A percentile compares a stretch with the other conserved stretches of the same genome.
Conservation (phyloP, 2,329 filamentous ascomycete species). For the Aureobasidium sp. region DNA sequence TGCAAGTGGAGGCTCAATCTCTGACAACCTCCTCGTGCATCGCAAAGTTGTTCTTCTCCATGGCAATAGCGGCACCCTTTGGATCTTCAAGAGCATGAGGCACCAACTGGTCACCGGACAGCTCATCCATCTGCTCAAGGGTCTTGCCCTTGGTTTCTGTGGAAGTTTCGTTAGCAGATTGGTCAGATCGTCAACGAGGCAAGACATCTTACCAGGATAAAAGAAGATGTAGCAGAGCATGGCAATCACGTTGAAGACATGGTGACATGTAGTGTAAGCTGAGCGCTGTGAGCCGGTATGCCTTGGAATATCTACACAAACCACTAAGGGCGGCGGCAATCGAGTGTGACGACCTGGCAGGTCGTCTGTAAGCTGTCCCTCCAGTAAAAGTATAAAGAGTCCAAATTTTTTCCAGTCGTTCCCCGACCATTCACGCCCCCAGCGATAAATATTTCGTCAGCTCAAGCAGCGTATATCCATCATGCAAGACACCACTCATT, state of each 20-base stretch:
- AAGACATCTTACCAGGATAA: conserved; percentile 17
- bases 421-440: too few species aligned
- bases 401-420: too few species aligned
- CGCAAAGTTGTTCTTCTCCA: conserved; percentile 10
- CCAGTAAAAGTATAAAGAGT: too few species aligned
- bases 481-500: not conserved
- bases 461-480: not conserved
- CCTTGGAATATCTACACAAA: too few species aligned
- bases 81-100: conserved; percentile 30
- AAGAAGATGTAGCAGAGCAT: conserved; percentile 22
- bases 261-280: too few species aligned
- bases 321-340: too few species aligned
- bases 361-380: too few species aligned
- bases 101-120: conserved; percentile 27
- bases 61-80: conserved; percentile 20
- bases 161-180: not conserved
- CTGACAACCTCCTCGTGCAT: not conserved
- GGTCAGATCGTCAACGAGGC: too few species aligned
- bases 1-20: not conserved
- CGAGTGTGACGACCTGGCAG: too few species aligned
- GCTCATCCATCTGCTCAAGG: conserved; percentile 18
- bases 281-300: too few species aligned
- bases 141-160: conserved; percentile 19
- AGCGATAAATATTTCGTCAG: too few species aligned
- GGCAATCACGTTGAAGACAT: conserved; percentile 40